Percentiles rank a stretch among this genome's conserved stretches.
phyloP scores from a whole-genome alignment of 257 asterid species.

The Cruciata laevipes region DNA sequence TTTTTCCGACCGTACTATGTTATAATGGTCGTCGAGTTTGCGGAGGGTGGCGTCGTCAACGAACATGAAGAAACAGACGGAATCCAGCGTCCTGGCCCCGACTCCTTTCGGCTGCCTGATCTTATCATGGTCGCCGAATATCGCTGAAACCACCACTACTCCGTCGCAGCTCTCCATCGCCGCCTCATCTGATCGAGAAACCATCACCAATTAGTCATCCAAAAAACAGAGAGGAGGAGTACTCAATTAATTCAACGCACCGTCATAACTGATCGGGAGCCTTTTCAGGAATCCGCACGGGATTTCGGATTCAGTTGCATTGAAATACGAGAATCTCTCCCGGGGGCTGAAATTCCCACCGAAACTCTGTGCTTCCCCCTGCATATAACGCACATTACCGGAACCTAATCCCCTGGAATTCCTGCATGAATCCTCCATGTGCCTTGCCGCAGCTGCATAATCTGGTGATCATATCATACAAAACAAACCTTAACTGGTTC shows the following conservation, averaged over 20 bases:
- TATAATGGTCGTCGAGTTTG: constrained; percentile 42
- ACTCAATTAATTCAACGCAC: too few relatives aligned
- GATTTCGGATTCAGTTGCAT: constrained; percentile 21
- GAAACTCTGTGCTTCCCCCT: constrained; percentile 45
- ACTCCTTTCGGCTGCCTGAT: constrained; percentile 83
- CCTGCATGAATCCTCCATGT: constrained; percentile 26
- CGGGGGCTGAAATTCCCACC: constrained; percentile 65
- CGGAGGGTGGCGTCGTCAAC: constrained; percentile 65
- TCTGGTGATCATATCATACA: constrained; percentile 24
- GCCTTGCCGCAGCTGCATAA: constrained; percentile 46
- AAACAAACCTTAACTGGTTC: background rate
- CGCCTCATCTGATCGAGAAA: constrained; percentile 33
- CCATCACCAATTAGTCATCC: too few relatives aligned
- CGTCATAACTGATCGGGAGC: constrained; percentile 36
- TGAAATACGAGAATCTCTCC: constrained; percentile 46
- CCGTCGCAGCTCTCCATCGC: constrained; percentile 65
- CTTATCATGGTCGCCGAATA: constrained; percentile 84
- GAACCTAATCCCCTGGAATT: constrained; percentile 33
- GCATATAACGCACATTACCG: constrained; percentile 38
- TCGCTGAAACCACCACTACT: constrained; percentile 75
- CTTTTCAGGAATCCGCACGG: constrained; percentile 83
- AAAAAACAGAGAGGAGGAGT: too few relatives aligned
- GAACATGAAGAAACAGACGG: constrained; percentile 79
- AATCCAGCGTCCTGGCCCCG: constrained; percentile 51
- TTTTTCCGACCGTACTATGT: constrained; percentile 20